Evolutionary conservation across 495 filamentous ascomycete species (phyloP), one percentile per base, ranked within the genome.

Genomic region (Aspergillus olivimuriae): DNA sequence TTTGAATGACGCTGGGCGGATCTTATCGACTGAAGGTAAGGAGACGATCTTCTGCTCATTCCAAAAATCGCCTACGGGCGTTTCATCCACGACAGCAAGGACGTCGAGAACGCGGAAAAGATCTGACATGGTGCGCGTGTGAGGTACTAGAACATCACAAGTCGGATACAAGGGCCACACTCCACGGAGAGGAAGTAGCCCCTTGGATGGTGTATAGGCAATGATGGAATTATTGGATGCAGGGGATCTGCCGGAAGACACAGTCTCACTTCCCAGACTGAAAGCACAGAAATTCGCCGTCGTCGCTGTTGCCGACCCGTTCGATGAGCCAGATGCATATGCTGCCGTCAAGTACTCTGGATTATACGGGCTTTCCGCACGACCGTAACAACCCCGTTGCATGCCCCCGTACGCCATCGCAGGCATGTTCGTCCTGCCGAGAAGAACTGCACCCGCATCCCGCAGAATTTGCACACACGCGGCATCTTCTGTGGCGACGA

Each of bases 401-500:
- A 66, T 66, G 1, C 61, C 63, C n/a, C 63, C 63, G 26, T 64
- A 64, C 8, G 63, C 63, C 63, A 66, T 66, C n/a, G 63, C 58
- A 14, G 63, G 63, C 63, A 66, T 66, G 35, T 66, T 66, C 5
- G 63, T 66, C 8, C 58, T 53, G 19, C 83, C 84, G 4, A 88
- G 56, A 10, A 88, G 66, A 8, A 87, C 61, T 4, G 82, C 83
- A 5, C 84, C 84, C 4, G 77, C 76, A 41, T 74, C 50, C 16
- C 41, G 44, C 4, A 52, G 44, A 23, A 44, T 57, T 18, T 82
- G 73, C 22, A 87, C 76, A 9, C 86, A 80, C 21, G 66, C 61
- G 4, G 82, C 77, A 66, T 87, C 82, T 41, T 80, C 67, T 2
- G 81, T 83, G 0, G 83, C 77, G 8, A 81, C 59, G 31, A 75